These are phyloP conservation scores for Pythium oligandrum DNA, from an alignment of 352 stramenopile genomes.

Conservation along the genomic window DNA sequence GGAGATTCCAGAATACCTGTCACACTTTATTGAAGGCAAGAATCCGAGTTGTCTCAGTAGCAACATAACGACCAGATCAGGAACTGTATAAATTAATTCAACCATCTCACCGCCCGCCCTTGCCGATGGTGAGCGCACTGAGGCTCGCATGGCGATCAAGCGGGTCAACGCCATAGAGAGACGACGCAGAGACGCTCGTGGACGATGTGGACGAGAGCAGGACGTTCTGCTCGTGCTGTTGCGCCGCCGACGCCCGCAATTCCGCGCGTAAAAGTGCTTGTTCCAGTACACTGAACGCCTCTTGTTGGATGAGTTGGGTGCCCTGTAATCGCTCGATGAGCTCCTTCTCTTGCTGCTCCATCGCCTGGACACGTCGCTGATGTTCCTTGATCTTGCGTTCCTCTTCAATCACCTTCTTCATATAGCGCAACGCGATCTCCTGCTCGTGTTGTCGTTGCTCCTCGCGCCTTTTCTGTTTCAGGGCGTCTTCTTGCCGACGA, in stretches of 20 bases:
- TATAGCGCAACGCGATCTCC: constrained; percentile 37
- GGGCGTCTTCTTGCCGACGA: constrained; percentile 47
- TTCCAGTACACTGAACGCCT: constrained; percentile 70
- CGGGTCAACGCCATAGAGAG: too few species aligned
- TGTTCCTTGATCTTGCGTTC: constrained; percentile 57
- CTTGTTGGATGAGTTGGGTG: constrained; percentile 65
- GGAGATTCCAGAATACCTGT: too few species aligned
- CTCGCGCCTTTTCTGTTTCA: constrained; percentile 42
- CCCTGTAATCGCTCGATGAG: constrained; percentile 65
- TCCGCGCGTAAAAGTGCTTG: constrained; percentile 50
- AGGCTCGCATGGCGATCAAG: too few species aligned
- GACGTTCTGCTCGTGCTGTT: too few species aligned
- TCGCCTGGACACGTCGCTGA: constrained; percentile 44
- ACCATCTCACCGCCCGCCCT: too few species aligned
- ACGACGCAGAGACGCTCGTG: too few species aligned
- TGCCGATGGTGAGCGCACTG: too few species aligned
- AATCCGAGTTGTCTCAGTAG: too few species aligned
- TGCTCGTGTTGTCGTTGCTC: constrained; percentile 48
- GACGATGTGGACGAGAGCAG: too few species aligned
- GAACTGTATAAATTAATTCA: too few species aligned
- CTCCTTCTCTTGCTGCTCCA: constrained; percentile 59
- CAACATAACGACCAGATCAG: too few species aligned
- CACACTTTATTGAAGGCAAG: too few species aligned
- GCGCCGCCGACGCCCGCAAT: not conserved
- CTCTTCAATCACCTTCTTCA: constrained; percentile 64